Conservation (phyloP, 1,139 yeast species). For the Barnettozyma hawaiiensis region DNA sequence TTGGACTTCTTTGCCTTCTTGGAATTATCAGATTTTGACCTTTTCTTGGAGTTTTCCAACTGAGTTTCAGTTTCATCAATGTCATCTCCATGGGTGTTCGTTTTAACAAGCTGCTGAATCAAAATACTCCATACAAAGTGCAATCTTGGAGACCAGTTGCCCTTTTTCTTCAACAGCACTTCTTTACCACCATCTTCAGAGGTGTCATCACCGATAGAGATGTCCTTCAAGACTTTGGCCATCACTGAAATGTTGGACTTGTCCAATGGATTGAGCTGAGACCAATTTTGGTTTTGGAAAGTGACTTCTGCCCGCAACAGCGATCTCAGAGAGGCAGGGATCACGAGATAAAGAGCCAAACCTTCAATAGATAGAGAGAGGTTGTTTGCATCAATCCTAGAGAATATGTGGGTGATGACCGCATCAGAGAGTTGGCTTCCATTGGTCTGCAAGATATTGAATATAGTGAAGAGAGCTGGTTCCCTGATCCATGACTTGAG, state of each 20-base stretch:
- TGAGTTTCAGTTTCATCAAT: constrained; percentile 26
- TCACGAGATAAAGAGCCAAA: constrained; percentile 55
- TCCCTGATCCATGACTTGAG: constrained; percentile 84
- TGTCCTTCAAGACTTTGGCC: constrained; percentile 61
- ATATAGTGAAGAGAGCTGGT: constrained; percentile 67
- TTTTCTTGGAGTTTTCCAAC: constrained; percentile 27
- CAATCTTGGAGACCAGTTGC: constrained; percentile 71
- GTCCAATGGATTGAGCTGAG: constrained; percentile 63
- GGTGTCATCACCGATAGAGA: constrained; percentile 35
- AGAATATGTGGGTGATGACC: constrained; percentile 12
- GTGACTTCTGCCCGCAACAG: constrained; percentile 8
- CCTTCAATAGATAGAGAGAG: constrained; percentile 75
- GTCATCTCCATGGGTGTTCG: no score
- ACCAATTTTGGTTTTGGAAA: constrained; percentile 47
- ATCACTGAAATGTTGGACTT: constrained; percentile 58
- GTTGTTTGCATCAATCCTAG: constrained; percentile 43
- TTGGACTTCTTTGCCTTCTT: constrained; percentile 29
- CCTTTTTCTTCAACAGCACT: constrained; percentile 40
- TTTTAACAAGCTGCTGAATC: constrained; percentile 34
- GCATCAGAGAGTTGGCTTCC: constrained; percentile 21
- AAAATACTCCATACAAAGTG: constrained; percentile 84
- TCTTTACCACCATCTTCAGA: constrained; percentile 32
- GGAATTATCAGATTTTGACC: constrained; percentile 28
- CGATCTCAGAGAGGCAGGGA: constrained; percentile 16
- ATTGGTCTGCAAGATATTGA: constrained; percentile 41